Evolutionary conservation across 148 eudicot species (phyloP), one percentile per base, ranked within the genome.

Genomic region (Selenicereus undatus): DNA sequence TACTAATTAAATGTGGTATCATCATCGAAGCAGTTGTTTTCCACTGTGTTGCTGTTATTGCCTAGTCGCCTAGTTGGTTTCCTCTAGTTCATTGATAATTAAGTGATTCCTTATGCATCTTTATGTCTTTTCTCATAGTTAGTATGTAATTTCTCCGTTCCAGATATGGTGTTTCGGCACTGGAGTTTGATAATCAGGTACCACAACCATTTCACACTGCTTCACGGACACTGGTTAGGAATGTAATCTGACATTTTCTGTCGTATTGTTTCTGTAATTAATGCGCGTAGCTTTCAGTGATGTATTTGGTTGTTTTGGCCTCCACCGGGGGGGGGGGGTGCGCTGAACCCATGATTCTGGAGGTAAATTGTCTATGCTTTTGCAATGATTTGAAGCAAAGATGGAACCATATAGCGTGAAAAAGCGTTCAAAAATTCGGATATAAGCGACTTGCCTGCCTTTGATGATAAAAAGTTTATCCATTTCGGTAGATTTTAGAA

Each of bases 121-220:
- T 18, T 24, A 52, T 69, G 62, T 21, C 42, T 71, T 62, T 54
- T 71, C 74, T 17, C 74, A n/a, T 73, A 22, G 10, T 8, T 73
- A 22, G 10, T 8, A 7, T 35, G 26, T 18, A 71, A 43, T 29
- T 22, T 52, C 62, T 75, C 74, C 11, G 29, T 83, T 70, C n/a
- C 84, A 93, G 97, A 85, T 84, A 80, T 60, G 99, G 97, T 26
- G 79, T 92, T 70, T 82, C 97, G 26, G 91, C 93, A 68, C 70
- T 93, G 80, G 93, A 95, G 79, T 93, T 95, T 90, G 97, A 95
- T 86, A 82, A 82, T 35, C 87, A 93, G 99, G 97, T 93, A 83
- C 52, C 52, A 0, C 22, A 74, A 26, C 30, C 39, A 26, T 50
- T 48, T 83, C 76, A 29, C 35, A 64, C 27, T 79, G 62, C 62